A percentile compares a stretch with the other conserved stretches of the same genome.
phyloP scores from a whole-genome alignment of 495 filamentous ascomycete genomes.

The Trichocladium uniseriatum region DNA sequence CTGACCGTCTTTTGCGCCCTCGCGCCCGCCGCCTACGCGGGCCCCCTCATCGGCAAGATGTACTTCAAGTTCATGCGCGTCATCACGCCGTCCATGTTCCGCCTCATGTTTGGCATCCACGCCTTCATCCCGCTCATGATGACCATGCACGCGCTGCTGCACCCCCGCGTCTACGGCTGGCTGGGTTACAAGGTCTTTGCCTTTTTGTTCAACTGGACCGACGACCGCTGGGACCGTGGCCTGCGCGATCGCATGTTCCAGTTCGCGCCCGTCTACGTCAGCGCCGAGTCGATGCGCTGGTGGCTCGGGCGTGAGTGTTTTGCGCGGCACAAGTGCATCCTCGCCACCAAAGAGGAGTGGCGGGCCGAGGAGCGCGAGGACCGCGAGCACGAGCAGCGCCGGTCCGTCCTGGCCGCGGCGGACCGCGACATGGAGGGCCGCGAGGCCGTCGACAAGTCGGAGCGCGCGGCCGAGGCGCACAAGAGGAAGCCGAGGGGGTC shows the following conservation, averaged over 20 bases:
- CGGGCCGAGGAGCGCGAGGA: slow-evolving; percentile 54
- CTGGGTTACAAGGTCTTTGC: slow-evolving; percentile 86
- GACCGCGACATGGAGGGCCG: slow-evolving; percentile 10
- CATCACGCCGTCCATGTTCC: slow-evolving; percentile 67
- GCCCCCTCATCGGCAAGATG: slow-evolving; percentile 72
- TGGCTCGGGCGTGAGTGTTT: slow-evolving; percentile 91
- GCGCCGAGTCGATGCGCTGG: slow-evolving; percentile 87
- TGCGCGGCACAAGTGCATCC: slow-evolving; percentile 82
- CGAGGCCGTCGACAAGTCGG: background rate
- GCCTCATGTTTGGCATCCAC: slow-evolving; percentile 83
- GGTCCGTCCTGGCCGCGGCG: slow-evolving; percentile 8
- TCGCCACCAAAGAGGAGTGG: slow-evolving; percentile 64
- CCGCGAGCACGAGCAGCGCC: slow-evolving; percentile 6
- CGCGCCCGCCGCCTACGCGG: slow-evolving; percentile 86
- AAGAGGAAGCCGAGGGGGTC: slow-evolving; percentile 30
- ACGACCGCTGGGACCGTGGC: slow-evolving; percentile 74
- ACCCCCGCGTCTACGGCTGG: slow-evolving; percentile 63
- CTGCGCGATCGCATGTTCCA: slow-evolving; percentile 80
- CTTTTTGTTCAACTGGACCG: slow-evolving; percentile 86
- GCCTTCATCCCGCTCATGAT: slow-evolving; percentile 96
- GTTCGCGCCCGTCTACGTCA: slow-evolving; percentile 85
- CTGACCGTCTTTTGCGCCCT: slow-evolving; percentile 90
- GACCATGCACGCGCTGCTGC: slow-evolving; percentile 60
- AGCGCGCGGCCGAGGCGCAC: slow-evolving; percentile 9
- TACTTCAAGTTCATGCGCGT: slow-evolving; percentile 90